Percentiles rank a stretch among this genome's conserved stretches.
phyloP scores from a whole-genome alignment of 192 early-diverging fungal genomes.

The Coemansia sp. region DNA sequence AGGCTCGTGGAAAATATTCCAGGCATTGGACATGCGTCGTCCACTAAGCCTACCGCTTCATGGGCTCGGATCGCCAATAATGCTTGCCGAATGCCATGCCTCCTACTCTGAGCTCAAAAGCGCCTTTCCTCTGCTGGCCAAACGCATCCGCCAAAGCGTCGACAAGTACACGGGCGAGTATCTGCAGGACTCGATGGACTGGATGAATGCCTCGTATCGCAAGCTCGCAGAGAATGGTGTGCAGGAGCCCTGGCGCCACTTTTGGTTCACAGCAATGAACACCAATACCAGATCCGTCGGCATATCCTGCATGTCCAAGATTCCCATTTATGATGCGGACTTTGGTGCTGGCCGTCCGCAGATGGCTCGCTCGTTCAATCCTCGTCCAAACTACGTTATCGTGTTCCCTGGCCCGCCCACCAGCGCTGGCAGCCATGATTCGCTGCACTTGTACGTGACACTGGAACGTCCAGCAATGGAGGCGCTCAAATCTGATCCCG shows the following conservation, averaged over 20 bases:
- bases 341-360: slow-evolving; percentile 36
- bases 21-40: slow-evolving; percentile 44
- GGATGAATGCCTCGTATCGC: slow-evolving; percentile 27
- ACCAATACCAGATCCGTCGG: slow-evolving; percentile 28
- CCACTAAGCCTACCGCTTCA: slow-evolving; percentile 19
- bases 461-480: slow-evolving; percentile 37
- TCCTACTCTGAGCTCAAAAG: neutral
- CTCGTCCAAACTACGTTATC: slow-evolving; percentile 43
- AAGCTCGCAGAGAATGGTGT: slow-evolving; percentile 13
- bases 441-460: slow-evolving; percentile 43
- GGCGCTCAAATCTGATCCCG: slow-evolving; percentile 20
- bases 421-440: neutral
- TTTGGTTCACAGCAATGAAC: slow-evolving; percentile 44
- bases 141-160: slow-evolving; percentile 20
- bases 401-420: slow-evolving; percentile 42
- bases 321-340: slow-evolving; percentile 42
- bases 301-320: slow-evolving; percentile 45
- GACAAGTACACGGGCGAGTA: slow-evolving; percentile 27
- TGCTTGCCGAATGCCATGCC: slow-evolving; percentile 31
- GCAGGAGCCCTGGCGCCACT: slow-evolving; percentile 40
- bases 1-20: slow-evolving; percentile 40
- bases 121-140: slow-evolving; percentile 12
- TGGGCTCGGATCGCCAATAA: slow-evolving; percentile 44
- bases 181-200: slow-evolving; percentile 30
- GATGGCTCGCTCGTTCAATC: slow-evolving; percentile 47